Evolutionary conservation across 345 rosid species (phyloP).

Genomic region (Hibiscus trionum): DNA sequence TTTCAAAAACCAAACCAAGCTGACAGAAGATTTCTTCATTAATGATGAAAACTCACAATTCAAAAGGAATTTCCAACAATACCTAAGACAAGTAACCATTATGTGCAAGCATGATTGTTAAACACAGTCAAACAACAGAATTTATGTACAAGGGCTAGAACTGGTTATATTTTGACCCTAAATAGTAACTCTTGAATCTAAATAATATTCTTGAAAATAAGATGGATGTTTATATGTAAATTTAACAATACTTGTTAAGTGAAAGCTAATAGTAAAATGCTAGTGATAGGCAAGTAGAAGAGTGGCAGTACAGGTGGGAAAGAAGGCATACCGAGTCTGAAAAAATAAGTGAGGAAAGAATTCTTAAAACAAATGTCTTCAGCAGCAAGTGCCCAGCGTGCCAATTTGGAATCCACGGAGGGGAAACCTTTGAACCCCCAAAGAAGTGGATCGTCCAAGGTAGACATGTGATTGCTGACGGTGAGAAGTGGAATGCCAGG

Average conservation of each 20-base stretch:
- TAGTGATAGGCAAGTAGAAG: not conserved
- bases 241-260: not conserved
- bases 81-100: not conserved
- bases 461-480: constrained; percentile 97
- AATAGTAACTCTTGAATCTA: not conserved
- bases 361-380: constrained; percentile 89
- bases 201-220: not conserved
- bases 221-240: not conserved
- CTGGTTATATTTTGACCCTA: too few relatives aligned
- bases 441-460: constrained; percentile 85
- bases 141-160: too few relatives aligned
- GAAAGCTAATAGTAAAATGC: too few relatives aligned
- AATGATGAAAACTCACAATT: not conserved
- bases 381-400: constrained; percentile 87
- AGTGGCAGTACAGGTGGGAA: not conserved
- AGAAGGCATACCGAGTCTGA: constrained; percentile 54
- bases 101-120: too few relatives aligned
- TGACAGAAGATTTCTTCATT: not conserved
- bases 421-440: constrained; percentile 96
- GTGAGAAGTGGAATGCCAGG: constrained; percentile 76
- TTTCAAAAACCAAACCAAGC: not conserved
- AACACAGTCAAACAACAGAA: too few relatives aligned
- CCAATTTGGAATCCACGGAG: constrained; percentile 39
- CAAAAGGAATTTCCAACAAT: not conserved
- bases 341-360: constrained; percentile 48